Evolutionary conservation across 768 basidiomycete species (phyloP), one percentile per base, ranked within the genome.

Genomic region (Lentinula boryana): DNA sequence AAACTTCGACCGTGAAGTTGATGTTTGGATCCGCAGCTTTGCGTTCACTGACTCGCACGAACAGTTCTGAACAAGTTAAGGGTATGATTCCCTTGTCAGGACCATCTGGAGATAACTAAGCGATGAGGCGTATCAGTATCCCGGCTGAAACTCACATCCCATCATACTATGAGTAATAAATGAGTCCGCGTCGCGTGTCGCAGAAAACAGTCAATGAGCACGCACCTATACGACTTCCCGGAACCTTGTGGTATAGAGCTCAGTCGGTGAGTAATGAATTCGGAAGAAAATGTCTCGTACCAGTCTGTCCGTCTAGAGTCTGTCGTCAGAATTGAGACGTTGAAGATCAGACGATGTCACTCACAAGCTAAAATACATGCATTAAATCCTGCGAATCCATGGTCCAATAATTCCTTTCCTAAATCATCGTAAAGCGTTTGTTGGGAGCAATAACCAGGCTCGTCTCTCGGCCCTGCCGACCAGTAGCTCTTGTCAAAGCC

Each of bases 401-500:
- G 95, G 72, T 98, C 93, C 67, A 99, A 78, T 56, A 99, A 75
- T 69, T 98, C 96, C 73, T 89, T 90, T 46, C 96, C 96, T 38
- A 98, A 73, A 77, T 98, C 96, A 66, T 94, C 86, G 73, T 93
- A 98, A 61, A 98, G 78, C 0, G 95, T 98, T 72, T 96, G 88
- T 68, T 99, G 96, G 4, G 90, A 93, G 66, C 94, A 95, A 70
- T 98, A 98, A 13, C 81, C 80, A 0, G 92, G 88, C 60, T 97
- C 96, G 69, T 95, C 91, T 67, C 91, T 81, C 9, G 89, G 81
- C 1, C 95, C 93, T 13, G 94, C 94, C 43, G 93, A 95, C 95
- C 95, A 96, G 74, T 98, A 98, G 58, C 89, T 91, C 81, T 95
- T 96, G 82, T 98, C 96, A 66, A 98, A 98, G 63, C 90, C 89